Evolutionary conservation across 1,284 basidiomycete genomes (phyloP), one percentile per base, ranked within the genome.

Genomic region (Mycosarcoma maydis): DNA sequence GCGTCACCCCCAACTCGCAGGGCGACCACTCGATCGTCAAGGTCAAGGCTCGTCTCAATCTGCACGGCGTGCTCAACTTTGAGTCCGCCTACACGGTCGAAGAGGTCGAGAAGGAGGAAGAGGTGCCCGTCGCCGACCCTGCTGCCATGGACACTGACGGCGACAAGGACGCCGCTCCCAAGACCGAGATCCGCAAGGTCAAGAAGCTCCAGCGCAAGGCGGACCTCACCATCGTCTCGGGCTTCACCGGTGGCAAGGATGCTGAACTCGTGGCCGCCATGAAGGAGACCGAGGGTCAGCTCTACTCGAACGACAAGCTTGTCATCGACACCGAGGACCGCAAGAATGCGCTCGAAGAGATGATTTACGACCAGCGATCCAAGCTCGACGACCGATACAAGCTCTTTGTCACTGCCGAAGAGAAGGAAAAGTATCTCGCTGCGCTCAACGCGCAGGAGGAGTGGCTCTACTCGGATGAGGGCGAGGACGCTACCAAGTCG

Each of bases 21-120:
- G 79, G 79, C 38, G 79, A 81, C 66, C 78, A 80, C 72, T 78
- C 75, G 19, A 81, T 81, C 57, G 78, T 81, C 66, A 81, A 81
- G 76, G 77, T 81, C 60, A 81, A 81, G 74, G 77, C 79, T 22
- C 70, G 79, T 46, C 72, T 81, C 56, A 81, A 81, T 59, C 72
- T 80, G 36, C 79, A 81, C 74, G 74, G 76, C 42, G 73, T 81
- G 10, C 66, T 81, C 64, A 81, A 78, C 73, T 67, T 81, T 38
- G 79, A 81, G 67, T 70, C 74, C 20, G 78, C 79, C 51, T 81
- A 81, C 75, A 67, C 75, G 14, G 79, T 81, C 34, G 79, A 81
- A 54, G 79, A 81, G 65, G 58, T 81, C 17, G 79, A 81, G 66
- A 79, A 80, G 70, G 78, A 81, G 59, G 79, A 80, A 59, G 77